These are phyloP conservation scores for Setaria viridis DNA, from an alignment of 202 grass and related monocot genomes.

Conservation along the genomic window DNA sequence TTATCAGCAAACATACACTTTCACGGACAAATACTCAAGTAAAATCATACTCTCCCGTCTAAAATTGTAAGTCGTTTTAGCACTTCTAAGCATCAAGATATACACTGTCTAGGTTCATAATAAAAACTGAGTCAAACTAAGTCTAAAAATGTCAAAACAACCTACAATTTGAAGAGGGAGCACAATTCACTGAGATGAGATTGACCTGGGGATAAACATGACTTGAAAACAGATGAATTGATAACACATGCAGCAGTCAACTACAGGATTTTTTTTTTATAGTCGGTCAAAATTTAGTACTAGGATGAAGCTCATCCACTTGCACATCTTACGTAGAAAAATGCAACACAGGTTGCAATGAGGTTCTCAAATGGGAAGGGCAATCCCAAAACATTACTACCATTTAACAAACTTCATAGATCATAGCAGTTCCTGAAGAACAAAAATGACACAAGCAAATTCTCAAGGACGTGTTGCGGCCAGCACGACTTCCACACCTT, in stretches of 20 bases:
- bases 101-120: too few relatives aligned
- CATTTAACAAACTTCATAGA: slow-evolving; percentile 40
- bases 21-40: background rate
- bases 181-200: background rate
- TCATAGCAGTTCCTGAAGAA: background rate
- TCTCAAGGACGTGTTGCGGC: background rate
- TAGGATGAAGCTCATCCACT: slow-evolving; percentile 9
- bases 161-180: too few relatives aligned
- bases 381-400: slow-evolving; percentile 5
- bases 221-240: background rate
- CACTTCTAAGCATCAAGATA: too few relatives aligned
- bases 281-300: background rate
- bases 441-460: slow-evolving; percentile 9
- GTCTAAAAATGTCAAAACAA: too few relatives aligned
- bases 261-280: too few relatives aligned
- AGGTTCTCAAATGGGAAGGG: background rate
- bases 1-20: background rate
- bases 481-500: slow-evolving; percentile 15
- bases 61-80: too few relatives aligned
- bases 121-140: too few relatives aligned
- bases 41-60: background rate
- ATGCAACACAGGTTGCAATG: background rate
- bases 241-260: background rate
- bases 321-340: background rate
- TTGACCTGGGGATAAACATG: background rate